Base-by-base conservation (phyloP, 75 land plant species). In the Sequoiadendron giganteum region DNA sequence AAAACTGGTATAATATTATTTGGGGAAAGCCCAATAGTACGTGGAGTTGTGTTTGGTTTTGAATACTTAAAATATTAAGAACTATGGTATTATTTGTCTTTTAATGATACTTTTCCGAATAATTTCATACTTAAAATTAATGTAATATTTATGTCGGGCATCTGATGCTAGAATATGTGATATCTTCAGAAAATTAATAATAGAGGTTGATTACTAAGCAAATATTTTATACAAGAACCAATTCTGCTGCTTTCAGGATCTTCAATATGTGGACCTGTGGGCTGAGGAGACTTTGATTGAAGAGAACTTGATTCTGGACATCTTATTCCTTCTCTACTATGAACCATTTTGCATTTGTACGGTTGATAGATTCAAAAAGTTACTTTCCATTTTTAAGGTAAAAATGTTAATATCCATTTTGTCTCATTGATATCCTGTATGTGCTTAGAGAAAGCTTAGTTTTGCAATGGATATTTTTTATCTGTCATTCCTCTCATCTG, bases 261-360 rank as follows among this genome's bases (percentile, higher is more conserved):
- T 91, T 87, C 91, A 93, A 32, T 90, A 93, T 45, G 90, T 90
- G 34, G 91, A 90, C 39, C 85, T 96, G 80, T 98, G 99, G 99
- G 97, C 95, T 76, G 98, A 96, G 87, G 97, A 96, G 92, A 92
- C 89, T 16, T 86, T 94, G 39, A 90, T 92, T 86, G 99, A 98
- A 88, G 92, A 85, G 43, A 95, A 88, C 61, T 88, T 97, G 89
- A 86, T 95, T n/a, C 86, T 98, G 91, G 99, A 98, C 83, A 93
- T 93, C 85, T 89, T 98, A 85, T 98, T 98, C 87, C 93, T 97
- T 78, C 78, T 89, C 43, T 98, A 95, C 88, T 96, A 95, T 90
- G 96, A 95, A 77, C 94, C 94, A 30, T 86, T 95, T 40, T 91
- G 87, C 86, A 85, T 84, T 25, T 97, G 97, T 83, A 93, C 87